phyloP scores from a whole-genome alignment of 306 rosid genomes.

The Phaseolus lunatus region DNA sequence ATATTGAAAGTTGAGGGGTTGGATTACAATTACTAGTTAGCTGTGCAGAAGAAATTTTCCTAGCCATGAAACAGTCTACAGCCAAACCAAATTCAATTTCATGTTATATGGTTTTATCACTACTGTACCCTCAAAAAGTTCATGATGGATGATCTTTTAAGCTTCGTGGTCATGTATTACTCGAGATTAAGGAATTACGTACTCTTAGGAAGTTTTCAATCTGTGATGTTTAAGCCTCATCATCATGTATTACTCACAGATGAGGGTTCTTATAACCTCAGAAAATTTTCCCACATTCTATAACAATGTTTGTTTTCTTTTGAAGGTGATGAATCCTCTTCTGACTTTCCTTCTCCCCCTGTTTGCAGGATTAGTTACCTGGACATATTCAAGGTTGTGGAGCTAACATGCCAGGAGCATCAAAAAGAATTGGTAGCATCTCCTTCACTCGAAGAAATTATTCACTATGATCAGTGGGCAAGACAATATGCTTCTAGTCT shows the following conservation, averaged over 20 bases:
- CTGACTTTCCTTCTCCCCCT: neutral
- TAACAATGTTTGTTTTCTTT: neutral
- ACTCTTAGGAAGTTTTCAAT: no score
- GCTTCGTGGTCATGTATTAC: no score
- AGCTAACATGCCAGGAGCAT: slow-evolving; percentile 81
- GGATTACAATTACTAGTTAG: neutral
- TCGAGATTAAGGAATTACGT: no score
- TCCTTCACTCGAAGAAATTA: slow-evolving; percentile 89
- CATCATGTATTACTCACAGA: no score
- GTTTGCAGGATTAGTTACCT: slow-evolving; percentile 75
- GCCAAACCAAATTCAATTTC: no score
- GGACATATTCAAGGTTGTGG: slow-evolving; percentile 88
- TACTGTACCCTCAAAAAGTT: no score
- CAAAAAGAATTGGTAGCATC: slow-evolving; percentile 59
- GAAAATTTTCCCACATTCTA: no score
- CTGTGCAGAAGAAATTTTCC: neutral
- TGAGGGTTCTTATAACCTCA: no score
- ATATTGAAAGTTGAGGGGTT: neutral
- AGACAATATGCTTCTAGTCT: slow-evolving; percentile 72
- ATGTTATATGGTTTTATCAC: no score
- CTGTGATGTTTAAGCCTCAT: no score
- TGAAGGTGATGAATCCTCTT: neutral
- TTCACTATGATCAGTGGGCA: slow-evolving; percentile 89
- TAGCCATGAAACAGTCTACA: neutral
- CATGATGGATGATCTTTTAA: no score